Conservation (phyloP, 257 asterid genomes). For the Marsdenia floribunda region DNA sequence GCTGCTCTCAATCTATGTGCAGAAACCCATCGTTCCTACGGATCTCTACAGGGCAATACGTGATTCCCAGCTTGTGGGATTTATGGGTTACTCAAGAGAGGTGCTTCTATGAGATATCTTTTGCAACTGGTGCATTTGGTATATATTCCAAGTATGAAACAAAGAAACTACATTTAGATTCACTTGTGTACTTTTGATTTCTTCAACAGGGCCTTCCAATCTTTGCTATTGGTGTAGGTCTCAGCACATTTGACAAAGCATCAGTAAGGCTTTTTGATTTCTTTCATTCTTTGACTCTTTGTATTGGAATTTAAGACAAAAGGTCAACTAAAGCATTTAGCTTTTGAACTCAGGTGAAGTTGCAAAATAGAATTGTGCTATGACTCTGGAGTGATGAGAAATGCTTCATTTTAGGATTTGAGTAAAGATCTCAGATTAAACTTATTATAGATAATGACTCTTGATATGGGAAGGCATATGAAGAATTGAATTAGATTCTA, state of each 20-base stretch:
- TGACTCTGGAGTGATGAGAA: background rate
- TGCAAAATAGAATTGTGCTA: background rate
- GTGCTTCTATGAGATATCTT: slow-evolving; percentile 24
- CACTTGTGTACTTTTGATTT: background rate
- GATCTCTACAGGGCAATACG: slow-evolving; percentile 66
- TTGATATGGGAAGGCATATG: background rate
- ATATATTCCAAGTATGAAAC: background rate
- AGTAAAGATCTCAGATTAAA: background rate
- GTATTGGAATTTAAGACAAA: background rate
- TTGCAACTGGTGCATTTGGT: background rate
- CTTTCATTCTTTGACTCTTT: background rate
- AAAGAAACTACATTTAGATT: background rate
- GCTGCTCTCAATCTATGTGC: slow-evolving; percentile 19
- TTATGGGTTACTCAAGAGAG: slow-evolving; percentile 78
- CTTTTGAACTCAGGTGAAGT: background rate
- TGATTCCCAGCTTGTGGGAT: slow-evolving; percentile 77
- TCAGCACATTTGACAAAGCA: slow-evolving; percentile 78
- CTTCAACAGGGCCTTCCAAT: slow-evolving; percentile 61
- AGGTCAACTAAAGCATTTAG: background rate
- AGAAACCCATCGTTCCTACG: slow-evolving; percentile 71
- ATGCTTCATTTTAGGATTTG: background rate
- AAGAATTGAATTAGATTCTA: background rate
- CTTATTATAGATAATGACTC: background rate
- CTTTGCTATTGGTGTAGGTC: slow-evolving; percentile 68
- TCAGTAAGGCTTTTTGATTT: slow-evolving; percentile 45